Evolutionary conservation across 768 basidiomycete genomes (phyloP), one percentile per base, ranked within the genome.

Genomic region (Tricholoma saponaceum): DNA sequence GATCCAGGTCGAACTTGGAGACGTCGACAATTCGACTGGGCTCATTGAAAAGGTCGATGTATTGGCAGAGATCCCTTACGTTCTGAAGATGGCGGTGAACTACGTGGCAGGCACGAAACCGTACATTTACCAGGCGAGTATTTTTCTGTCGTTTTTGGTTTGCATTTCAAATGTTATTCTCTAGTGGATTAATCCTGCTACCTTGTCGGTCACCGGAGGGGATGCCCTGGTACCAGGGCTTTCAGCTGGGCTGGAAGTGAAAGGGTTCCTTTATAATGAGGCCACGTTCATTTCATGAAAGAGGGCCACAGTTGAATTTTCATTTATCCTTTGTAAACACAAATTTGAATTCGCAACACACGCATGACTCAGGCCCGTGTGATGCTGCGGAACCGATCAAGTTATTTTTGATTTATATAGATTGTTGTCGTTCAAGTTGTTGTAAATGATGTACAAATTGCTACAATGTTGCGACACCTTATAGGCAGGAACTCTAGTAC

Each of bases 71-170:
- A 62, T 62, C 61, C 97, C 97, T 10, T 86, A 88, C 59, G 85
- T 96, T 55, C 74, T 99, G 70, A 93, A 94, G 77, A 85, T 94
- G 71, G 88, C 94, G 60, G 86, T 99, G 62, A 92, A 88, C 67
- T 96, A 96, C 66, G 94, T 94, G 35, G 86, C 95, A 37, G 90
- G 92, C 39, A 93, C 92, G 20, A 95, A 95, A 71, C 96, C 94
- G 0, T 95, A 86, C 70, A 90, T 96, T 70, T 97, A 96, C 72
- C 92, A 95, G 83, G 94, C 89, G 54, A 55, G 84, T 74, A 39
- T 13, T 43, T 8, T 14, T 61, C 74, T 60, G 70, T 70, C 56
- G 71, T 55, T n/a, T 14, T 26, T 60, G 23, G 64, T 67, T 41
- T 30, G 39, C 37, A 16, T 25, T 20, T 12, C 33, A 58, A 39